These are phyloP conservation scores for Trichoderma orchidacearum DNA, from an alignment of 495 filamentous ascomycete genomes.

Conservation along the genomic window DNA sequence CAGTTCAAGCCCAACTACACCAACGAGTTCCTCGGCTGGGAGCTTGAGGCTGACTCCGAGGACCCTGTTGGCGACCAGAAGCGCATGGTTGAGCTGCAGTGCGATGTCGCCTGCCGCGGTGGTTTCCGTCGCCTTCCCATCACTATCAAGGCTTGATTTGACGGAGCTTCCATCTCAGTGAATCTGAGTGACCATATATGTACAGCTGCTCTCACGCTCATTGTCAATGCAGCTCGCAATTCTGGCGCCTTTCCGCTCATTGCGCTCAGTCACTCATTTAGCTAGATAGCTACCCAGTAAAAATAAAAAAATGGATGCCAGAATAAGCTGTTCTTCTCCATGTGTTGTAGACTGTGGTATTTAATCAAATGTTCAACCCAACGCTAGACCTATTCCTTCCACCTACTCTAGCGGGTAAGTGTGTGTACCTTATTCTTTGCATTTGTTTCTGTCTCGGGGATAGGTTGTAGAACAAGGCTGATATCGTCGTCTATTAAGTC, in stretches of 20 bases:
- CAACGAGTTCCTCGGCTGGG: constrained; percentile 49
- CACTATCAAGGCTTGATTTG: background rate
- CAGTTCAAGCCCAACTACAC: constrained; percentile 53
- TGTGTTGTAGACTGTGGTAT: background rate
- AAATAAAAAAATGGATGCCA: background rate
- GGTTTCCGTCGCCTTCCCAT: constrained; percentile 25
- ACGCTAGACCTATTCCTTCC: background rate
- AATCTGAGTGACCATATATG: background rate
- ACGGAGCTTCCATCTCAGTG: too few species aligned
- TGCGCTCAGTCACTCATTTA: background rate
- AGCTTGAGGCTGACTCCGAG: constrained; percentile 41
- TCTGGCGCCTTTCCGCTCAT: background rate
- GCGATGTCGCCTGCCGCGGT: constrained; percentile 38
- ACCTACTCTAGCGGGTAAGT: too few species aligned
- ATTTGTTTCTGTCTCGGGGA: too few species aligned
- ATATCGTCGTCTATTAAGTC: too few species aligned
- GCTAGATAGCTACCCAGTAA: background rate
- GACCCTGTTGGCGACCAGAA: constrained; percentile 55
- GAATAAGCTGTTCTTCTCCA: background rate
- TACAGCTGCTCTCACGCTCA: background rate
- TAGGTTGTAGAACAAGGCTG: too few species aligned
- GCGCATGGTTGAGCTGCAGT: constrained; percentile 47
- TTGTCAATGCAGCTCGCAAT: background rate
- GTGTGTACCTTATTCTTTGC: too few species aligned
- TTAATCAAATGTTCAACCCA: background rate